phyloP scores from a whole-genome alignment of 495 filamentous ascomycete genomes.

The Neurospora cerealis region DNA sequence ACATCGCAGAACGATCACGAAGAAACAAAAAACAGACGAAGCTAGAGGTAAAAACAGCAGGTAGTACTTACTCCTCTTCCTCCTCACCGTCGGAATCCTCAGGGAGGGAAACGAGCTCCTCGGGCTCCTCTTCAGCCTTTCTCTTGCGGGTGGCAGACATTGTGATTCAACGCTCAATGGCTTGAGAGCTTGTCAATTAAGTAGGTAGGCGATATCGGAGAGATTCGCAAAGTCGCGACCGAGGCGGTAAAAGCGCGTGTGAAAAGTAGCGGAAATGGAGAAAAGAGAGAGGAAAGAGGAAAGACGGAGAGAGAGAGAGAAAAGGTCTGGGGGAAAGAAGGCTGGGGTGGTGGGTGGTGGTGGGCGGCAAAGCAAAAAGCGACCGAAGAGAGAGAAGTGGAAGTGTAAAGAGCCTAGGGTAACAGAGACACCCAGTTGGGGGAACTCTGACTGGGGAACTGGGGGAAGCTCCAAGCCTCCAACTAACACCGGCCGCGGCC shows the following conservation, averaged over 20 bases:
- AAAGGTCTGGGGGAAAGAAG: slow-evolving; percentile 24
- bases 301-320: slow-evolving; percentile 8
- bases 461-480: not conserved
- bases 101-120: slow-evolving; percentile 44
- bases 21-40: not conserved
- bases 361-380: slow-evolving; percentile 12
- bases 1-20: slow-evolving; percentile 3
- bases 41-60: not conserved
- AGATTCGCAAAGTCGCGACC: slow-evolving; percentile 13
- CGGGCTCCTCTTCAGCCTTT: slow-evolving; percentile 41
- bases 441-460: slow-evolving; percentile 1
- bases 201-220: slow-evolving; percentile 5
- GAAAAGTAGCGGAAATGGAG: slow-evolving; percentile 11
- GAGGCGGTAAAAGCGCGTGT: slow-evolving; percentile 12
- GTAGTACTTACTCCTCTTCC: slow-evolving; percentile 41
- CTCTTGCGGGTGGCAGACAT: slow-evolving; percentile 35
- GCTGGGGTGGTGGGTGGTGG: slow-evolving; percentile 21
- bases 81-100: slow-evolving; percentile 34
- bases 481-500: not conserved
- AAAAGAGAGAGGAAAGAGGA: slow-evolving; percentile 15
- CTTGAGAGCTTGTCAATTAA: slow-evolving; percentile 17
- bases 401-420: not conserved
- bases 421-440: not conserved
- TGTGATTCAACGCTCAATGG: slow-evolving; percentile 6
- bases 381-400: not conserved